Conservation (phyloP, 768 basidiomycete species). For the Strobilomyces dryophilus region DNA sequence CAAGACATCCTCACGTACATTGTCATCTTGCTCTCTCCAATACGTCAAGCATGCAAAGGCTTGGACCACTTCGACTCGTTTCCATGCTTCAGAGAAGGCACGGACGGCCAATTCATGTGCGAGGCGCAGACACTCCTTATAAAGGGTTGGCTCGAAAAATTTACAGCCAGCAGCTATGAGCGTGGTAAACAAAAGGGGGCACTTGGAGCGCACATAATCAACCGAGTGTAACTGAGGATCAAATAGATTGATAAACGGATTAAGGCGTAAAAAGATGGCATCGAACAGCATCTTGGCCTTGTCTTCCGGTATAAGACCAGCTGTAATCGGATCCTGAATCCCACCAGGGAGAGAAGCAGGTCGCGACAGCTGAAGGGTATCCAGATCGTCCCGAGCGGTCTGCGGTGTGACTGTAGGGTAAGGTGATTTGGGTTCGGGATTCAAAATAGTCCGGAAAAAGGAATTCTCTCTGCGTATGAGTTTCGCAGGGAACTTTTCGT, state of each 20-base stretch:
- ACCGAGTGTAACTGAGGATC: conserved; percentile 84
- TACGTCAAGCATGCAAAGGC: conserved; percentile 87
- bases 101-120: conserved; percentile 71
- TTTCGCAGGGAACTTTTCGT: conserved; percentile 71
- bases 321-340: conserved; percentile 64
- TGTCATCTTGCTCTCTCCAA: conserved; percentile 87
- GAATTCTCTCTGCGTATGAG: conserved; percentile 74
- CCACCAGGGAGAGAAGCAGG: conserved; percentile 36
- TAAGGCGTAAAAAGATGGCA: conserved; percentile 74
- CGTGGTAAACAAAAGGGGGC: conserved; percentile 80
- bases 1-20: conserved; percentile 39
- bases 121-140: conserved; percentile 64
- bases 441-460: conserved; percentile 82
- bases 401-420: conserved; percentile 26
- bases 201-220: conserved; percentile 72
- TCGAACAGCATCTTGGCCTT: conserved; percentile 75
- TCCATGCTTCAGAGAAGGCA: conserved; percentile 76
- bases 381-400: conserved; percentile 32
- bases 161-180: conserved; percentile 83
- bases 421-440: conserved; percentile 55
- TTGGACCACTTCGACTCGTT: conserved; percentile 83
- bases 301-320: conserved; percentile 64
- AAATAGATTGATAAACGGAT: conserved; percentile 86
- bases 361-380: conserved; percentile 33
- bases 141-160: conserved; percentile 70